Base-by-base conservation (phyloP, 192 early-diverging fungal genomes). In the Podila epicladia region DNA sequence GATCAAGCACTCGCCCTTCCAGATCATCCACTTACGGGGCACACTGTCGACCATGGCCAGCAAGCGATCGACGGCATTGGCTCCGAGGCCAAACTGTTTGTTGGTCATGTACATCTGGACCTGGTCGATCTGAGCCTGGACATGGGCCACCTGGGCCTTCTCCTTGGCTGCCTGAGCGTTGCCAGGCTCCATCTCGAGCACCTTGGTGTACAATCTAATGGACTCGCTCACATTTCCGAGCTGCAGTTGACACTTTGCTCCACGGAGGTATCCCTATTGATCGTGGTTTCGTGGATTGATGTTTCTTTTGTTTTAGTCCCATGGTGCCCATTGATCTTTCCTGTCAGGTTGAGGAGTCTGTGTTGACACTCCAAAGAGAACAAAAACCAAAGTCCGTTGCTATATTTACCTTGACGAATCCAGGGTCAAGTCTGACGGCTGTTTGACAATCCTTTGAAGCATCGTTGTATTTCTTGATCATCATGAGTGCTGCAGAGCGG, bases 401-500 rank as follows among this genome's bases (percentile, higher is more conserved):
- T 45, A 19, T 29, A 0, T 9, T 85, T 45, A 90, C 89, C 75
- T 95, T 96, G 33, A 84, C 67, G 61, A 88, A 89, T 31, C 70
- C 58, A 22, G 87, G 82, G 73, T 95, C 94, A 24, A 91, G 69
- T 9, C 75, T 75, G 37, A 92, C 73, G 2, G 93, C 85, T 8
- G 69, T 80, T 37, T 83, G 74, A 83, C 91, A 93, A 82, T 96
- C 95, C 19, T 74, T 72, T 19, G 90, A 65, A 9, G 92, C 91
- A 15, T 90, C 85, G 49, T 73, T 82, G 65, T 87, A 92, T 35
- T 87, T 85, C 33, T 86, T 85, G 45, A 90, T 64, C 90, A 94
- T 93, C 68, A 91, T 89, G 24, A 89, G 84, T 17, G 95, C 94
- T 12, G 95, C 95, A 12, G 93, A 89, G n/a, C 95, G 86, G 82